Conservation (phyloP, 352 stramenopile genomes). For the Phytopythium cucurbitacearum region DNA sequence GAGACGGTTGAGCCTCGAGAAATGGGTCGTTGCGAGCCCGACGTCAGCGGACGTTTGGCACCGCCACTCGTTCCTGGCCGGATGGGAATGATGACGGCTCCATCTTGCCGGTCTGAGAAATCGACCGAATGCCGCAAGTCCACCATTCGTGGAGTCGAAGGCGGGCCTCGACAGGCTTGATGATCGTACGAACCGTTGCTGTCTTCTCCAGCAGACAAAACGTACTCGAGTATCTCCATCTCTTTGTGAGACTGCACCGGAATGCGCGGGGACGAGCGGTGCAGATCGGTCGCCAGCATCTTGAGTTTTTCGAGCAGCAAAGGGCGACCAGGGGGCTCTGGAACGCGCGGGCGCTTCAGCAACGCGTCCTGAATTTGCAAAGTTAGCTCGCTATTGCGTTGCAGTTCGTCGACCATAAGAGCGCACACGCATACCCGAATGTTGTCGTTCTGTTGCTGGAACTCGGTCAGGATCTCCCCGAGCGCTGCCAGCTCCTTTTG, state of each 20-base stretch:
- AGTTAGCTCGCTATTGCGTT: not conserved
- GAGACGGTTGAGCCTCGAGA: constrained; percentile 68
- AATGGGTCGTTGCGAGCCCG: constrained; percentile 43
- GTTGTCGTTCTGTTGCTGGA: constrained; percentile 71
- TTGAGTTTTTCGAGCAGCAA: constrained; percentile 77
- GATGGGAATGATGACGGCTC: constrained; percentile 16
- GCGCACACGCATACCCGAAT: constrained; percentile 46
- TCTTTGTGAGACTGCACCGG: constrained; percentile 38
- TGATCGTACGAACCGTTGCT: constrained; percentile 11
- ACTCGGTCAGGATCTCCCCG: constrained; percentile 74
- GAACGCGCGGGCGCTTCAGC: constrained; percentile 35
- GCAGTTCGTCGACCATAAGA: not conserved
- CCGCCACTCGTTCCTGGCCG: constrained; percentile 46
- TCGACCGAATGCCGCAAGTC: constrained; percentile 18
- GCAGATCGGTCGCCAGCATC: constrained; percentile 47
- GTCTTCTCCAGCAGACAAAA: constrained; percentile 22
- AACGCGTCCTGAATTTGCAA: constrained; percentile 42
- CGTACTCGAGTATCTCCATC: constrained; percentile 56
- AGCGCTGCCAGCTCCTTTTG: constrained; percentile 51
- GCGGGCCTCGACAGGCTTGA: constrained; percentile 3
- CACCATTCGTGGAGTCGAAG: constrained; percentile 45
- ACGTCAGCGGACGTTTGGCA: constrained; percentile 29
- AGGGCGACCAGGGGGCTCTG: constrained; percentile 55
- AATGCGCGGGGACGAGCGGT: constrained; percentile 12
- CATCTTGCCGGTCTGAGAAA: constrained; percentile 31